These are phyloP conservation scores for Beta corolliflora DNA, from an alignment of 179 eudicot species.

Conservation along the genomic window DNA sequence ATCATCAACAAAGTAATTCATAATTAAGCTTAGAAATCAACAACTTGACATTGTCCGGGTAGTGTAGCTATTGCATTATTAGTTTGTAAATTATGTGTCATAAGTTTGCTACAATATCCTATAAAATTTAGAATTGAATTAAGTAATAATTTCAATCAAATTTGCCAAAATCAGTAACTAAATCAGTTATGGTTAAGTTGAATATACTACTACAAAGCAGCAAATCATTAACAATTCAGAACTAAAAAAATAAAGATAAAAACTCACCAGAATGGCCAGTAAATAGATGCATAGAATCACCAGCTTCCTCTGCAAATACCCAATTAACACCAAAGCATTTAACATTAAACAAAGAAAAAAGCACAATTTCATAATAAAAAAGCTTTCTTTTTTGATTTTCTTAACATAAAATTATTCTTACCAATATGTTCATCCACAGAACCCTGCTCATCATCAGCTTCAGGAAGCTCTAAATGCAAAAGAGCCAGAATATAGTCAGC, in stretches of 20 bases:
- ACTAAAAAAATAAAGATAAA: no score
- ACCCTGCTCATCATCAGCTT: slow-evolving; percentile 66
- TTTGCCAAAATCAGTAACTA: neutral
- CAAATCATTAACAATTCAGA: no score
- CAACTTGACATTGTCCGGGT: no score
- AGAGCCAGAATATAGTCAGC: no score
- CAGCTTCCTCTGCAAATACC: slow-evolving; percentile 54
- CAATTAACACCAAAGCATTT: neutral
- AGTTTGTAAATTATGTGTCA: neutral
- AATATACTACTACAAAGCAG: no score
- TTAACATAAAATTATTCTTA: slow-evolving; percentile 20
- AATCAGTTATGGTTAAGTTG: neutral
- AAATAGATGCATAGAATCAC: slow-evolving; percentile 5
- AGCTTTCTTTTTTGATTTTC: neutral
- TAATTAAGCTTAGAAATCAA: neutral
- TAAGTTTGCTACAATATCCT: neutral
- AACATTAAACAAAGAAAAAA: neutral
- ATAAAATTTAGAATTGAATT: no score
- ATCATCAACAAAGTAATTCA: no score
- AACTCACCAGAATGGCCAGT: no score
- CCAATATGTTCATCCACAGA: slow-evolving; percentile 57
- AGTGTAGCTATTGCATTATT: no score
- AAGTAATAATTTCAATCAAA: neutral
- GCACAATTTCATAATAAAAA: neutral
- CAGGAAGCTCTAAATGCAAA: slow-evolving; percentile 62